Evolutionary conservation across 768 basidiomycete genomes (phyloP).

Genomic region (Mycena sanguinolenta): DNA sequence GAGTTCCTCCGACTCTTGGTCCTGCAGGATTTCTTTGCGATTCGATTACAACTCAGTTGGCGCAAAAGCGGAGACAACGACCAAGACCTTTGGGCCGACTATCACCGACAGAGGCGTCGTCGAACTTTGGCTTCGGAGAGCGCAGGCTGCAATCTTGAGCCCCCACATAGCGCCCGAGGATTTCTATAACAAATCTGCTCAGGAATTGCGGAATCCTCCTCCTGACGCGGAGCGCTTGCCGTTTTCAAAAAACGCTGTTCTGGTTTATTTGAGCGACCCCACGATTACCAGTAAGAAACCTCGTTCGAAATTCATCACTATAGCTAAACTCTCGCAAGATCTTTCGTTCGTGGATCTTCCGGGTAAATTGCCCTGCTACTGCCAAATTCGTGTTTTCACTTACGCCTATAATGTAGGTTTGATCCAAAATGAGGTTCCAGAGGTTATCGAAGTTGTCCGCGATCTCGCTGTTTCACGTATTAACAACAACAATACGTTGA

Average conservation of each 20-base stretch:
- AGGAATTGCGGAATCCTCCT: constrained; percentile 38
- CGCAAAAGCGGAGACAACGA: constrained; percentile 7
- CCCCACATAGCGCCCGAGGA: constrained; percentile 48
- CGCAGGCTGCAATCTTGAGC: constrained; percentile 70
- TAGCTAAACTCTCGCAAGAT: constrained; percentile 41
- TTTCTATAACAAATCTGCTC: constrained; percentile 43
- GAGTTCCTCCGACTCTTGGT: constrained; percentile 53
- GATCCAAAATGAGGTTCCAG: constrained; percentile 65
- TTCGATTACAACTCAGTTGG: constrained; percentile 43
- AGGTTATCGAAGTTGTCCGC: constrained; percentile 59
- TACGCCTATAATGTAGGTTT: constrained; percentile 56
- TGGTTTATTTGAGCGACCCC: constrained; percentile 60
- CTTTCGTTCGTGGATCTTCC: constrained; percentile 69
- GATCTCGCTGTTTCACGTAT: constrained; percentile 65
- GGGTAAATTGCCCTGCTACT: constrained; percentile 48
- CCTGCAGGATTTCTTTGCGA: constrained; percentile 59
- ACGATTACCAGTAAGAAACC: constrained; percentile 44
- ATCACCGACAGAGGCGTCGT: constrained; percentile 58
- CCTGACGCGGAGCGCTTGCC: constrained; percentile 28
- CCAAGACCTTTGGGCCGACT: constrained; percentile 54
- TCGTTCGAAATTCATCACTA: neutral
- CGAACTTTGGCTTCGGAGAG: constrained; percentile 68
- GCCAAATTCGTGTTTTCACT: neutral
- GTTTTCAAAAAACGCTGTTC: constrained; percentile 68
- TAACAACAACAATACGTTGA: constrained; percentile 63